A percentile compares a stretch with the other conserved stretches of the same genome.
Evolutionary conservation across 495 filamentous ascomycete genomes (phyloP).

Genomic region (Neurospora sp.): DNA sequence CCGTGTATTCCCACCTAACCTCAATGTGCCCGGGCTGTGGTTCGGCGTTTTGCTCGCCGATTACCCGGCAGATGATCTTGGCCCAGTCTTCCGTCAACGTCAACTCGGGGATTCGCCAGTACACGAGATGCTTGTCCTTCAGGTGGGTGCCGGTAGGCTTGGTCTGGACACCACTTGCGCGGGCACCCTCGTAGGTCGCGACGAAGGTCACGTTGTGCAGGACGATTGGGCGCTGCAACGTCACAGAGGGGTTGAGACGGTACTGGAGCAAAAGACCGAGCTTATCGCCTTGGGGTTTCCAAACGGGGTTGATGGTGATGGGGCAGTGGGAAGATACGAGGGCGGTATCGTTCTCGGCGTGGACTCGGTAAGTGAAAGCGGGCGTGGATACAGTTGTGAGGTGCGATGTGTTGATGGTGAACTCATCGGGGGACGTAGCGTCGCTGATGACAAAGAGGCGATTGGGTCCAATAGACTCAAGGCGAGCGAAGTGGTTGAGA

Average conservation of each 20-base stretch:
- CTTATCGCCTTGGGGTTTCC: constrained; percentile 76
- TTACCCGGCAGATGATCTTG: constrained; percentile 71
- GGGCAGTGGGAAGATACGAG: constrained; percentile 50
- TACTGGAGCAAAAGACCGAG: constrained; percentile 78
- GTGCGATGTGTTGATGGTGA: constrained; percentile 58
- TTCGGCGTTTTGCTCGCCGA: constrained; percentile 59
- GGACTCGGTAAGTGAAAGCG: constrained; percentile 93
- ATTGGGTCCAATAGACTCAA: constrained; percentile 94
- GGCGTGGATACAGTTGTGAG: constrained; percentile 59
- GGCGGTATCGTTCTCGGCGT: constrained; percentile 56
- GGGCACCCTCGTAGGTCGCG: constrained; percentile 63
- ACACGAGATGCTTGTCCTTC: constrained; percentile 76
- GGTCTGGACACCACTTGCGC: constrained; percentile 53
- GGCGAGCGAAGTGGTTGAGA: constrained; percentile 79
- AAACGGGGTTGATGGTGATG: constrained; percentile 64
- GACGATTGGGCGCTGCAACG: constrained; percentile 41
- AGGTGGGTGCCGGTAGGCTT: constrained; percentile 72
- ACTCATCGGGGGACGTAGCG: constrained; percentile 60
- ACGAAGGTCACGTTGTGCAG: constrained; percentile 76
- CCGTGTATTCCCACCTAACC: constrained; percentile 66
- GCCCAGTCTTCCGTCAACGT: constrained; percentile 48
- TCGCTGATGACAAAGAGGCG: constrained; percentile 72
- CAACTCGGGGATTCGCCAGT: constrained; percentile 82
- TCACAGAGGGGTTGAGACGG: constrained; percentile 67
- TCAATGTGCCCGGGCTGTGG: constrained; percentile 70